phyloP scores from a whole-genome alignment of 495 filamentous ascomycete species.

The Glonium stellatum region DNA sequence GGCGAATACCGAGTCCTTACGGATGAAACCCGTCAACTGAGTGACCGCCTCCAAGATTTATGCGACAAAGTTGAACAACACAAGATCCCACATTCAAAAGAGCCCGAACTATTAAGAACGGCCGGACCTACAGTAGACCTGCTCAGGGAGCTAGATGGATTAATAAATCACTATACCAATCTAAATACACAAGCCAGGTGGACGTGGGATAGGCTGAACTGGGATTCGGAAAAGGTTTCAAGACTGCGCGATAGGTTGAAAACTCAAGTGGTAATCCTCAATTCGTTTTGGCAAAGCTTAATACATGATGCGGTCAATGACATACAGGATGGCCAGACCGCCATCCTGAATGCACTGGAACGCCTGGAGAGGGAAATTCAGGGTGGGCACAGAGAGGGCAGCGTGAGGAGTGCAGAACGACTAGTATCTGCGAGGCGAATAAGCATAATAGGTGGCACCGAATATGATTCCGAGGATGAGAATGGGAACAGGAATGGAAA shows the following conservation, averaged over 20 bases:
- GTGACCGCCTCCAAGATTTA: slow-evolving; percentile 20
- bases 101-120: slow-evolving; percentile 14
- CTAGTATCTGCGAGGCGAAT: too few species aligned
- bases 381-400: too few species aligned
- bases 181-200: slow-evolving; percentile 15
- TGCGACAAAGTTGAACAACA: slow-evolving; percentile 13
- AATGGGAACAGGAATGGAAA: neutral
- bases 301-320: too few species aligned
- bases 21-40: slow-evolving; percentile 18
- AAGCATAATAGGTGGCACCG: too few species aligned
- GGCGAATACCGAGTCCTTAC: slow-evolving; percentile 22
- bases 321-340: slow-evolving; percentile 11
- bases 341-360: slow-evolving; percentile 16
- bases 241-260: slow-evolving; percentile 17
- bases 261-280: slow-evolving; percentile 21
- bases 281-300: slow-evolving; percentile 18
- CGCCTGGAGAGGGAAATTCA: slow-evolving; percentile 14
- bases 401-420: too few species aligned
- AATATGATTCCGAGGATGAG: slow-evolving; percentile 14
- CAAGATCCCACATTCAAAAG: slow-evolving; percentile 14
- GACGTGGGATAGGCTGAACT: slow-evolving; percentile 22
- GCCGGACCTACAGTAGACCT: slow-evolving; percentile 20
- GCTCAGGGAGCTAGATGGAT: slow-evolving; percentile 13
- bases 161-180: too few species aligned
- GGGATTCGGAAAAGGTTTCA: slow-evolving; percentile 13